phyloP scores from a whole-genome alignment of 768 basidiomycete species.

The Tylopilus plumbeoviolaceoides region DNA sequence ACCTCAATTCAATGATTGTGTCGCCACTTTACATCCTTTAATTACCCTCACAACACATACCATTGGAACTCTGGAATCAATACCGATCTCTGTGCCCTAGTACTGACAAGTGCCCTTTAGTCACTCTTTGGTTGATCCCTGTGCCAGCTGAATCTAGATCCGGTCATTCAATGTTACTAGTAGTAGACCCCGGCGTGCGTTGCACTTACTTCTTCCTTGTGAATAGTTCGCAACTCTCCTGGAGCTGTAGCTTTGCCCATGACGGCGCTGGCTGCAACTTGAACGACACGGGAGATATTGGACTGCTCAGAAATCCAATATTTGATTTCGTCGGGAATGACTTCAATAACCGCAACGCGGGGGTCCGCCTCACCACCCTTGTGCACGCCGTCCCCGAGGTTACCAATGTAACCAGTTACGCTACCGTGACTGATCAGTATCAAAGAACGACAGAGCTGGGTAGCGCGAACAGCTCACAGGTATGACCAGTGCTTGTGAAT shows the following conservation, averaged over 20 bases:
- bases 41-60: conserved; percentile 13
- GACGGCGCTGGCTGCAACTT: conserved; percentile 55
- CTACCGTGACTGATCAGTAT: conserved; percentile 31
- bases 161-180: background rate
- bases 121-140: conserved; percentile 9
- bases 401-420: conserved; percentile 76
- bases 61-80: conserved; percentile 1
- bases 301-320: conserved; percentile 74
- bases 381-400: conserved; percentile 81
- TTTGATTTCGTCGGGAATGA: conserved; percentile 75
- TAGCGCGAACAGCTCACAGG: conserved; percentile 32
- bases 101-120: background rate
- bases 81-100: background rate
- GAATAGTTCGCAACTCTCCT: conserved; percentile 76
- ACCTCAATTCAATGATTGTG: background rate
- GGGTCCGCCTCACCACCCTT: conserved; percentile 79
- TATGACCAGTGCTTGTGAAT: conserved; percentile 66
- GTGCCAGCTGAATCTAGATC: conserved; percentile 19
- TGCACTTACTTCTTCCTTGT: conserved; percentile 58
- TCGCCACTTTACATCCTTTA: background rate
- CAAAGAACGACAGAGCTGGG: background rate
- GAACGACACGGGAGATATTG: conserved; percentile 51
- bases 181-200: background rate
- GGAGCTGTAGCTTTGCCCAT: conserved; percentile 63
- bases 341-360: conserved; percentile 72